phyloP scores from a whole-genome alignment of 169 alveolate species.

The Cyclospora cayetanensis region DNA sequence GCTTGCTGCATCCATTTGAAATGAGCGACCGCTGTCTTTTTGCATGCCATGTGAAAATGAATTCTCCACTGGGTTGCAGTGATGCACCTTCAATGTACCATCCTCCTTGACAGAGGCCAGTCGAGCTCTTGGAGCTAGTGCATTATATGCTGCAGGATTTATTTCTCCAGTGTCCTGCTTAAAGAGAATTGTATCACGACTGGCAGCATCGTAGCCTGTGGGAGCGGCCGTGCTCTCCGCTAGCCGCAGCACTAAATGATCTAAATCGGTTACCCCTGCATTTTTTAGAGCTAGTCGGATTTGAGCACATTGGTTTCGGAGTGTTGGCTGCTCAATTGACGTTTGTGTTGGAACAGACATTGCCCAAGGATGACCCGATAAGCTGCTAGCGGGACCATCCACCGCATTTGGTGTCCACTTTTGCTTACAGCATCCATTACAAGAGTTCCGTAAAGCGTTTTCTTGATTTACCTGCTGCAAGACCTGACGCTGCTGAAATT shows the following conservation, averaged over 20 bases:
- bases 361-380: background rate
- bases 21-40: conserved; percentile 18
- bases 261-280: conserved; percentile 44
- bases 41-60: conserved; percentile 16
- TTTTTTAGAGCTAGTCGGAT: background rate
- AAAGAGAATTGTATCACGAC: background rate
- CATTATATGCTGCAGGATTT: background rate
- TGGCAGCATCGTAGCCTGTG: background rate
- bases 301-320: background rate
- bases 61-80: background rate
- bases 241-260: conserved; percentile 9
- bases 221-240: conserved; percentile 3
- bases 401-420: background rate
- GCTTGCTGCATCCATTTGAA: background rate
- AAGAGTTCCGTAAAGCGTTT: background rate
- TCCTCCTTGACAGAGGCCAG: background rate
- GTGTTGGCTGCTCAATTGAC: background rate
- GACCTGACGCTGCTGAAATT: conserved; percentile 47
- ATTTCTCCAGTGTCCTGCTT: background rate
- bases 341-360: background rate
- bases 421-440: background rate
- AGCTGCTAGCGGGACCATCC: background rate
- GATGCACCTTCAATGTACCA: background rate
- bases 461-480: conserved; percentile 36
- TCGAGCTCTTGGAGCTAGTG: background rate